phyloP scores from a whole-genome alignment of 108 stramenopile species.

The Epithemia pelagica region DNA sequence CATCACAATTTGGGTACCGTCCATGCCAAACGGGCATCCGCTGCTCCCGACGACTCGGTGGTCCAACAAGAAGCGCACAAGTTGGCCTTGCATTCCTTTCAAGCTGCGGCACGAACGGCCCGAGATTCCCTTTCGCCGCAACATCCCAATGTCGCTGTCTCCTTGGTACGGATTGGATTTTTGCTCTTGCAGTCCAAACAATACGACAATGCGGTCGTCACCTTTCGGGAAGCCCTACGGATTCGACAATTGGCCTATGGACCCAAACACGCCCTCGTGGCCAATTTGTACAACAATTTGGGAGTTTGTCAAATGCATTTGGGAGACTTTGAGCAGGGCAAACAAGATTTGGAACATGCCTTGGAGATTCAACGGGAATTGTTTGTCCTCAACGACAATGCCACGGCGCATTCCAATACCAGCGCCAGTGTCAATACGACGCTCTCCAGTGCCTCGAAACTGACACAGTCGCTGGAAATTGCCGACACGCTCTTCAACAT shows the following conservation, averaged over 20 bases:
- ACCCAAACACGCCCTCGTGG: constrained; percentile 36
- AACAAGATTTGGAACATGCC: constrained; percentile 29
- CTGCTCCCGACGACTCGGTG: constrained; percentile 21
- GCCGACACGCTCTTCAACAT: constrained; percentile 57
- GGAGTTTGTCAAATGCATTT: constrained; percentile 51
- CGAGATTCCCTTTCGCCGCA: constrained; percentile 44
- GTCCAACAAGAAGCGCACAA: constrained; percentile 31
- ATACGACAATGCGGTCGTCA: constrained; percentile 38
- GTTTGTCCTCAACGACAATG: constrained; percentile 12
- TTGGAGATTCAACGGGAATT: constrained; percentile 41
- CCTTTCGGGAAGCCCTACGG: constrained; percentile 49
- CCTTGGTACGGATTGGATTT: constrained; percentile 45
- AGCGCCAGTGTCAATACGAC: background rate
- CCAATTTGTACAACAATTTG: constrained; percentile 54
- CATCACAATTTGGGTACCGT: constrained; percentile 59
- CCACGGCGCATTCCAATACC: constrained; percentile 4
- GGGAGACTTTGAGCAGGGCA: constrained; percentile 30
- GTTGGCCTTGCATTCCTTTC: constrained; percentile 40
- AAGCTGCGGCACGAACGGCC: constrained; percentile 44
- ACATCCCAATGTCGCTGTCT: constrained; percentile 53
- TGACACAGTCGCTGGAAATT: constrained; percentile 21
- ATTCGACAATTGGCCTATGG: constrained; percentile 37
- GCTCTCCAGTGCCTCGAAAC: background rate
- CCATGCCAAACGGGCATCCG: constrained; percentile 39
- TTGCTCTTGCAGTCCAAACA: constrained; percentile 40